These are phyloP conservation scores for Plantago coronopus DNA, from an alignment of 305 asterid species.

Conservation along the genomic window DNA sequence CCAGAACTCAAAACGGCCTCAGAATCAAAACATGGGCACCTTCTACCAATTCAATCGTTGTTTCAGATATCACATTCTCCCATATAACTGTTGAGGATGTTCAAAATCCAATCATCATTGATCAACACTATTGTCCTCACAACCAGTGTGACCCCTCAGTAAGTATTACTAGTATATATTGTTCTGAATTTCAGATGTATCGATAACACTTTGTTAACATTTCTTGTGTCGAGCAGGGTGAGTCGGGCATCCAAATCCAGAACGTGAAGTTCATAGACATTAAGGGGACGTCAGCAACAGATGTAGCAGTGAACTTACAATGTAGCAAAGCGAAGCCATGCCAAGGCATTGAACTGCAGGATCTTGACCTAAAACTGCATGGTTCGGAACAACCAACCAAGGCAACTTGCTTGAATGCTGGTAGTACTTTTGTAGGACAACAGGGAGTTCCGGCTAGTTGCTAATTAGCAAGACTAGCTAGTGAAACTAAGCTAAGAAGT, in stretches of 20 bases:
- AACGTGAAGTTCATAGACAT: conserved; percentile 20
- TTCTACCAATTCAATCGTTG: neutral
- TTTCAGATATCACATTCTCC: conserved; percentile 7
- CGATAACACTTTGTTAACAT: neutral
- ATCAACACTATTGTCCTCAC: conserved; percentile 28
- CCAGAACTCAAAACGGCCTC: conserved; percentile 26
- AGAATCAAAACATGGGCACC: conserved; percentile 33
- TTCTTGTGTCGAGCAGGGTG: neutral
- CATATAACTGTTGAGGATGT: conserved; percentile 9
- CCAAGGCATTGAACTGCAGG: conserved; percentile 15
- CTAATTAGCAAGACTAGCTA: neutral
- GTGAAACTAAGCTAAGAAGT: too few species aligned
- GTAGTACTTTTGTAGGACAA: neutral
- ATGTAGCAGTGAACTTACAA: conserved; percentile 11
- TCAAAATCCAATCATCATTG: conserved; percentile 24
- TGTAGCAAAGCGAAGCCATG: conserved; percentile 23
- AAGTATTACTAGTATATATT: neutral
- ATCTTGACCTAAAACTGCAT: conserved; percentile 4
- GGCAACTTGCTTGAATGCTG: conserved; percentile 20
- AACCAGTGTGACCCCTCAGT: conserved; percentile 16
- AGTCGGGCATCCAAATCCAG: conserved; percentile 17
- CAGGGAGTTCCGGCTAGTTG: conserved; percentile 5
- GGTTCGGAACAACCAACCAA: conserved; percentile 13
- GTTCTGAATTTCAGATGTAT: too few species aligned
- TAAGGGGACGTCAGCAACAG: conserved; percentile 16